Evolutionary conservation across 768 basidiomycete species (phyloP).

Genomic region (Gautieria morchelliformis): DNA sequence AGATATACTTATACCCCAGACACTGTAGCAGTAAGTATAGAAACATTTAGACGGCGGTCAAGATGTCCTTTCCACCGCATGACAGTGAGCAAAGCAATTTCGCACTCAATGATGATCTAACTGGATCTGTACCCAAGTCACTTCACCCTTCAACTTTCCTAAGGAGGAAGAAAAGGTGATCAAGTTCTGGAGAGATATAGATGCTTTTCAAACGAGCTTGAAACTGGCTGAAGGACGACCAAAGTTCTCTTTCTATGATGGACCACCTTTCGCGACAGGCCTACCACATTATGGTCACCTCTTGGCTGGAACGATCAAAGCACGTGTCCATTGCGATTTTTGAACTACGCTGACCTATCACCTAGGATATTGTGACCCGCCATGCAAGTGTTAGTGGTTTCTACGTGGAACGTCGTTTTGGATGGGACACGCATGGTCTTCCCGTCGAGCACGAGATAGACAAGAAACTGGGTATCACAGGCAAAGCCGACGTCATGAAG

Average conservation of each 20-base stretch:
- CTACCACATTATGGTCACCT: conserved; percentile 94
- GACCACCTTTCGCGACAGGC: conserved; percentile 95
- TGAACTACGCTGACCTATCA: not conserved
- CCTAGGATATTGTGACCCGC: conserved; percentile 91
- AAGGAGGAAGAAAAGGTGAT: conserved; percentile 88
- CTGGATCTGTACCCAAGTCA: conserved; percentile 43
- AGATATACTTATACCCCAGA: too few relatives aligned
- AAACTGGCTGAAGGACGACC: conserved; percentile 88
- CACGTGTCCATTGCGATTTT: conserved; percentile 21
- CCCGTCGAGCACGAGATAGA: conserved; percentile 99
- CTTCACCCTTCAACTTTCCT: conserved; percentile 70
- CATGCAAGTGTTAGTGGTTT: conserved; percentile 90
- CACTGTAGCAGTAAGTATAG: conserved; percentile 25
- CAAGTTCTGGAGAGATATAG: conserved; percentile 89
- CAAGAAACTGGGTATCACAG: conserved; percentile 86
- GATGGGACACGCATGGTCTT: conserved; percentile 98
- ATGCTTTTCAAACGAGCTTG: conserved; percentile 91
- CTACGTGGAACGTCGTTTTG: conserved; percentile 89
- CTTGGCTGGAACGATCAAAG: conserved; percentile 89
- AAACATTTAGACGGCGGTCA: too few relatives aligned
- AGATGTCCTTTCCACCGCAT: conserved; percentile 62
- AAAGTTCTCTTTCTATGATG: conserved; percentile 92
- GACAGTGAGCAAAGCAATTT: conserved; percentile 47
- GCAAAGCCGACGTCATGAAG: conserved; percentile 84
- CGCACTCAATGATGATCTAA: conserved; percentile 6